These are phyloP conservation scores for Leucosporidium yakuticum DNA, from an alignment of 768 basidiomycete genomes.

Conservation along the genomic window DNA sequence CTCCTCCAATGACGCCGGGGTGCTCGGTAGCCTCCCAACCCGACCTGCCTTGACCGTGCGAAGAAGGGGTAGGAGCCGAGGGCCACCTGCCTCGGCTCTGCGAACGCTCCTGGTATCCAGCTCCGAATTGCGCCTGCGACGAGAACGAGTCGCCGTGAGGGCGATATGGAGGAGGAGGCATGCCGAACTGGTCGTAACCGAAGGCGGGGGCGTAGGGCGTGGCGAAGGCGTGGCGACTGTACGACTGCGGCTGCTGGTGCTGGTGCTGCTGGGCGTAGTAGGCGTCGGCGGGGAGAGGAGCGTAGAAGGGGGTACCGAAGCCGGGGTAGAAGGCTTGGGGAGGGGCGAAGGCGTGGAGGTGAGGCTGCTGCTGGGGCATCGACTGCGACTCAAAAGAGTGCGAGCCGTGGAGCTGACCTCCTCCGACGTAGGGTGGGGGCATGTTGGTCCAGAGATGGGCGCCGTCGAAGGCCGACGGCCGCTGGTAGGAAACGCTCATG, in stretches of 20 bases:
- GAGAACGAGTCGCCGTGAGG: not conserved
- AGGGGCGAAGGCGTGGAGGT: slow-evolving; percentile 5
- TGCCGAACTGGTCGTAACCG: slow-evolving; percentile 1
- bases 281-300: not conserved
- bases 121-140: not conserved
- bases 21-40: not conserved
- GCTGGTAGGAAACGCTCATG: slow-evolving; percentile 4
- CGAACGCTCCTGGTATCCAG: not conserved
- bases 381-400: not conserved
- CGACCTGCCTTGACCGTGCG: not conserved
- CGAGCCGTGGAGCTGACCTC: too few species aligned
- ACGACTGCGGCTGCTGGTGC: not conserved
- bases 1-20: not conserved
- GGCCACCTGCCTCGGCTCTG: slow-evolving; percentile 1
- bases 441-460: too few species aligned
- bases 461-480: too few species aligned
- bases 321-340: slow-evolving; percentile 5
- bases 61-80: too few species aligned
- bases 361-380: slow-evolving; percentile 7
- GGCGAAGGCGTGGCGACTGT: slow-evolving; percentile 5
- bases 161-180: not conserved
- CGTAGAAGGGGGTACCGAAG: not conserved
- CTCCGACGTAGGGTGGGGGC: too few species aligned
- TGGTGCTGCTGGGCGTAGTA: not conserved
- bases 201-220: not conserved